phyloP scores from a whole-genome alignment of 352 stramenopile genomes.

The Globisporangium splendens region DNA sequence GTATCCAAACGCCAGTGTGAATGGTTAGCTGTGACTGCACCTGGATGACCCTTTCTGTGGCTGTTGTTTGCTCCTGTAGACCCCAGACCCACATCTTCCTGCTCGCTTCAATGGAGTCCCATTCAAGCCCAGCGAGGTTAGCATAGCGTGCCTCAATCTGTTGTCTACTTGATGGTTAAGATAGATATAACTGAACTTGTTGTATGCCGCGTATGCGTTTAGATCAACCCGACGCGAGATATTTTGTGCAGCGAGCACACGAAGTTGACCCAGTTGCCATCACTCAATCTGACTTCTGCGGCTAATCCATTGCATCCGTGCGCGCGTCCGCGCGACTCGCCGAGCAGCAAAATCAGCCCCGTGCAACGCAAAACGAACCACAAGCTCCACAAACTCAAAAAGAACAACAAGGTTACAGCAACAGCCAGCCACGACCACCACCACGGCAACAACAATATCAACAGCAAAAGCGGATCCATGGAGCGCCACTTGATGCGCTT shows the following conservation, averaged over 20 bases:
- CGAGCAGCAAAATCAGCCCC: too few relatives aligned
- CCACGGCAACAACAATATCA: conserved; percentile 10
- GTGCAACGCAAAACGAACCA: conserved; percentile 2
- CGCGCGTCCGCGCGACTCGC: too few relatives aligned
- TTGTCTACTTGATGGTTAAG: neutral
- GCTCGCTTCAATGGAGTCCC: conserved; percentile 60
- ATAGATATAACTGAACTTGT: neutral
- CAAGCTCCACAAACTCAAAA: neutral
- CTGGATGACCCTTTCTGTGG: too few relatives aligned
- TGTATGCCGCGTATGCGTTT: neutral
- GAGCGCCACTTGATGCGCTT: conserved; percentile 10
- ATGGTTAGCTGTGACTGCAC: too few relatives aligned
- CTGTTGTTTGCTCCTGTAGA: conserved; percentile 19
- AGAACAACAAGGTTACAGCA: too few relatives aligned
- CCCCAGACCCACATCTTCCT: conserved; percentile 48
- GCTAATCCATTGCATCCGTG: neutral
- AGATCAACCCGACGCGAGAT: conserved; percentile 47
- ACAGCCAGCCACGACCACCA: neutral
- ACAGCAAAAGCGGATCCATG: neutral
- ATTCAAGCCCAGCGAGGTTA: conserved; percentile 51
- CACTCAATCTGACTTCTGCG: conserved; percentile 15
- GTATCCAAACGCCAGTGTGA: neutral
- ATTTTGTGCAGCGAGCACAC: conserved; percentile 45
- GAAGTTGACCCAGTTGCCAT: conserved; percentile 48
- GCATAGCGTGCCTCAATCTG: too few relatives aligned